Conservation (phyloP, 805 yeast genomes). For the Yamadazyma olivae region DNA sequence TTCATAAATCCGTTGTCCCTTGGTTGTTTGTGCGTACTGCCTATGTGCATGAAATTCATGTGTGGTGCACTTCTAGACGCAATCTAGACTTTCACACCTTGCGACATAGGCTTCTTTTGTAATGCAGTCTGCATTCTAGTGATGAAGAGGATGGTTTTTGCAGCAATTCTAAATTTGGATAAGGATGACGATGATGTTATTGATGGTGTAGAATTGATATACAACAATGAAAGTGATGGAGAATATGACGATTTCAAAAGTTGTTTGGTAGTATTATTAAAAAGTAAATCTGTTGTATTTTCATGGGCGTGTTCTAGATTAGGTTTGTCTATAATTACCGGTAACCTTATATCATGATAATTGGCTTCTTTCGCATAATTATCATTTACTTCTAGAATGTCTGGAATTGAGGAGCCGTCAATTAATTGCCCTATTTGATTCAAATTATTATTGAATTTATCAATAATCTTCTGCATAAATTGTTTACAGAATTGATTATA, state of each 20-base stretch:
- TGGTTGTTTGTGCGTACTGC: too few relatives aligned
- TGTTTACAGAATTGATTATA: constrained; percentile 8
- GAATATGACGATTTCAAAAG: constrained; percentile 1
- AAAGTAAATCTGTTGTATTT: constrained; percentile 9
- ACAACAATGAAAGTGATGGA: constrained; percentile 6
- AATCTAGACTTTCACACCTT: too few relatives aligned
- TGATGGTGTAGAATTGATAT: not conserved
- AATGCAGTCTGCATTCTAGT: too few relatives aligned
- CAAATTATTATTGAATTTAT: constrained; percentile 5
- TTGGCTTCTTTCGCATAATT: too few relatives aligned
- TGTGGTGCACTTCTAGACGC: too few relatives aligned
- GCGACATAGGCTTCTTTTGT: too few relatives aligned
- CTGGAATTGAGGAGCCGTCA: too few relatives aligned
- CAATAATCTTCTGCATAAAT: constrained; percentile 10
- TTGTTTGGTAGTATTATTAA: constrained; percentile 7
- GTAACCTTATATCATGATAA: too few relatives aligned
- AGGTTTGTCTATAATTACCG: too few relatives aligned
- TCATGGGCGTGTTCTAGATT: constrained; percentile 4
- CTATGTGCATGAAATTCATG: too few relatives aligned
- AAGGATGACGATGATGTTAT: not conserved
- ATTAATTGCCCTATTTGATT: constrained; percentile 10
- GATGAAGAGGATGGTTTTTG: constrained; percentile 1
- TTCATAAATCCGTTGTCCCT: too few relatives aligned
- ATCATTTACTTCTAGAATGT: too few relatives aligned
- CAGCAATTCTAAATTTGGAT: constrained; percentile 1